Evolutionary conservation across 2,329 filamentous ascomycete genomes (phyloP).

Genomic region (Stylonectria norvegica): DNA sequence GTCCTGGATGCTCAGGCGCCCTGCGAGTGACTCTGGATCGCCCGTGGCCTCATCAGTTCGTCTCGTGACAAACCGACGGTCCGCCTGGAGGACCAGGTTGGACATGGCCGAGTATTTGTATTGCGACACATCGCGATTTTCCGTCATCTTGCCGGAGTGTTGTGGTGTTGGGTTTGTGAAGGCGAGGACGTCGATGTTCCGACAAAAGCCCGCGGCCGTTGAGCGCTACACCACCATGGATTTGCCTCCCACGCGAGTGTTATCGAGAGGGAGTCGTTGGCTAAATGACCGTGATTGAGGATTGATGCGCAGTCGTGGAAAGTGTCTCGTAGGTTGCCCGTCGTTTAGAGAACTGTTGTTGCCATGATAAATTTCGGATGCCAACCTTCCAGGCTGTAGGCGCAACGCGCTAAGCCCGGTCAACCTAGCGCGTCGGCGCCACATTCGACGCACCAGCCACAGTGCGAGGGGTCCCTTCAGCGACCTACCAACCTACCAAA

Average conservation of each 20-base stretch:
- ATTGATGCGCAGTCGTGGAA: slow-evolving; percentile 24
- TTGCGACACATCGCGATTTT: slow-evolving; percentile 82
- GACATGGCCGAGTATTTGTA: slow-evolving; percentile 99
- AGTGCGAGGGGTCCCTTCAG: slow-evolving; percentile 4
- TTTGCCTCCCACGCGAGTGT: slow-evolving; percentile 19
- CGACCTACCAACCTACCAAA: not conserved
- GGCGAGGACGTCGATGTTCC: slow-evolving; percentile 35
- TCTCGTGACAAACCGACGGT: slow-evolving; percentile 90
- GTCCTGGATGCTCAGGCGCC: slow-evolving; percentile 86
- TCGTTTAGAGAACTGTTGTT: slow-evolving; percentile 17
- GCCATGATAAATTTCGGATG: slow-evolving; percentile 38
- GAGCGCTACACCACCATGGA: slow-evolving; percentile 35
- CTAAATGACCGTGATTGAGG: slow-evolving; percentile 20
- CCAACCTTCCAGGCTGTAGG: slow-evolving; percentile 21
- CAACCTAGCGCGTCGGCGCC: slow-evolving; percentile 8
- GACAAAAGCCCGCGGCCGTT: slow-evolving; percentile 36
- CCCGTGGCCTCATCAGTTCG: slow-evolving; percentile 93
- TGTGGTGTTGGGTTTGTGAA: slow-evolving; percentile 24
- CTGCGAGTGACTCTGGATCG: slow-evolving; percentile 94
- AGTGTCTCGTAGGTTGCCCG: slow-evolving; percentile 17
- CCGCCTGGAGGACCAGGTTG: slow-evolving; percentile 99
- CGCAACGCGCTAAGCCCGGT: slow-evolving; percentile 10
- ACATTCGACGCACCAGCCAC: slow-evolving; percentile 1
- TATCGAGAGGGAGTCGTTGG: slow-evolving; percentile 12
- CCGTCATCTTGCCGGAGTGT: slow-evolving; percentile 61